Conservation (phyloP, 176 grass and related monocot species). For the Thinopyrum elongatum region DNA sequence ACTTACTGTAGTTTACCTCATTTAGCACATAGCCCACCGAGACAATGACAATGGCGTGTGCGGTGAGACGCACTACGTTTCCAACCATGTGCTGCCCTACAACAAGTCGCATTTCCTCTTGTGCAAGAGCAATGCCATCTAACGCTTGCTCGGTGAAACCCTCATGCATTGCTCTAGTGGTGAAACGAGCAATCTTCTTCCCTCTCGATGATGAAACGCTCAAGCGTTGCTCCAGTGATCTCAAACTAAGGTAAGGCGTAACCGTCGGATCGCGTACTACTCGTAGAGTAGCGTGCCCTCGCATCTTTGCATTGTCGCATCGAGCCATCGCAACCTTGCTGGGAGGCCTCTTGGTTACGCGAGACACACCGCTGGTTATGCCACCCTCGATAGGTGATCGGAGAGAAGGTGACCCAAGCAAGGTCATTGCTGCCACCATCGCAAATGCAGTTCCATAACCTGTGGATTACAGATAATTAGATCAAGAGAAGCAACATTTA, state of each 20-base stretch:
- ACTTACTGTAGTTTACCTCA: not conserved
- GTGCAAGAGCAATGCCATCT: not conserved
- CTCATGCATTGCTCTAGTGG: not conserved
- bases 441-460: not conserved
- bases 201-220: not conserved
- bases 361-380: not conserved
- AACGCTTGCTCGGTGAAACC: not conserved
- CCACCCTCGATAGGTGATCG: not conserved
- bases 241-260: not conserved
- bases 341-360: slow-evolving; percentile 29
- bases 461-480: not conserved
- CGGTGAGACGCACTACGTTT: not conserved
- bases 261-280: slow-evolving; percentile 17
- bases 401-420: not conserved
- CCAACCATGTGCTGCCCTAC: not conserved
- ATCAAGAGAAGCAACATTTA: not conserved
- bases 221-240: slow-evolving; percentile 53
- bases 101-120: not conserved
- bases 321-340: not conserved
- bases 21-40: not conserved
- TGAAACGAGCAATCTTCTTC: not conserved
- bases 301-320: slow-evolving; percentile 34
- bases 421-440: not conserved
- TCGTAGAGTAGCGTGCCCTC: slow-evolving; percentile 20
- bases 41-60: not conserved